A percentile compares a stretch with the other conserved stretches of the same genome.
Conservation (phyloP, 2,329 filamentous ascomycete species). For the Boeremia lycopersici region DNA sequence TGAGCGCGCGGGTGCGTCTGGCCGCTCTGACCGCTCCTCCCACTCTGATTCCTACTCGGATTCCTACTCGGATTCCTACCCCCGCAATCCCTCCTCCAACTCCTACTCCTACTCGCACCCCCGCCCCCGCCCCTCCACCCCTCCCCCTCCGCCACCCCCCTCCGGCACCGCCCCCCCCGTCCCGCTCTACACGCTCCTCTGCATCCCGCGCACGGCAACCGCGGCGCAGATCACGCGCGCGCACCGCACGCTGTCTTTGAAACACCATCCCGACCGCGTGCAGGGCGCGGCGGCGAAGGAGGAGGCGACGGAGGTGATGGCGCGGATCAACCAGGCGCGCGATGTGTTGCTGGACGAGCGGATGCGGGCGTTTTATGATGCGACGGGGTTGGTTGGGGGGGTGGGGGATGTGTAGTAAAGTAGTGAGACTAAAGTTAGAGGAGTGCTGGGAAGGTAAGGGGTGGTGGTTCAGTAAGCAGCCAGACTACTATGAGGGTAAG, state of each 20-base stretch:
- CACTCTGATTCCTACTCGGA: too few relatives aligned
- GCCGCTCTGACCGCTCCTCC: too few relatives aligned
- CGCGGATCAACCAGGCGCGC: constrained; percentile 29
- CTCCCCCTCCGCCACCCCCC: neutral
- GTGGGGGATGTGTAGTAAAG: neutral
- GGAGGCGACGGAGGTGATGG: constrained; percentile 29
- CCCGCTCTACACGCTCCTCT: constrained; percentile 83
- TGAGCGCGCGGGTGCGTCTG: too few relatives aligned
- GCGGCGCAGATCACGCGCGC: constrained; percentile 90
- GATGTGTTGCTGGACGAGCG: constrained; percentile 23
- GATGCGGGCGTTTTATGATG: constrained; percentile 26
- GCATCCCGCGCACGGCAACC: constrained; percentile 72
- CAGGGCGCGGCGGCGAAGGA: constrained; percentile 3
- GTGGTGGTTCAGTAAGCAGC: too few relatives aligned
- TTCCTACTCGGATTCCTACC: too few relatives aligned
- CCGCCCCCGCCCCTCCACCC: too few relatives aligned
- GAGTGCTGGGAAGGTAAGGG: too few relatives aligned
- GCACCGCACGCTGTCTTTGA: constrained; percentile 92
- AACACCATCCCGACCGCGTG: constrained; percentile 79
- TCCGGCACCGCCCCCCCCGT: neutral
- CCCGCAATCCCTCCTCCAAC: too few relatives aligned
- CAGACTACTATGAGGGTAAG: too few relatives aligned
- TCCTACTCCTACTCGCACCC: too few relatives aligned
- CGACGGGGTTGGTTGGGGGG: constrained; percentile 14
- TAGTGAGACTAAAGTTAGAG: too few relatives aligned